Percentiles rank a stretch among this genome's conserved stretches.
Evolutionary conservation across 306 rosid species (phyloP).

Genomic region (Malus orientalis): DNA sequence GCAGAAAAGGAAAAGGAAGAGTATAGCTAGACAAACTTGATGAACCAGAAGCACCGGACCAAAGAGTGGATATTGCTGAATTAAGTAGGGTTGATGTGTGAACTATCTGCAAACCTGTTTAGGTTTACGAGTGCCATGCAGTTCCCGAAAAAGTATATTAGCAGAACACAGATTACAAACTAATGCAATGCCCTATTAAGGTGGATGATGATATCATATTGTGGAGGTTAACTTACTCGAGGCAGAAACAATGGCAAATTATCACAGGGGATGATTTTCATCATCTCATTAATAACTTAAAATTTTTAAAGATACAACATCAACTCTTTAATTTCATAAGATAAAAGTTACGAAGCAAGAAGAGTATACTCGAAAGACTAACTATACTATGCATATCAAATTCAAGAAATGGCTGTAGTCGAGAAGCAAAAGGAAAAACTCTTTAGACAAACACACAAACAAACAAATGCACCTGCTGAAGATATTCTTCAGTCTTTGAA

Average conservation of each 20-base stretch:
- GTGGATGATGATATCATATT: background rate
- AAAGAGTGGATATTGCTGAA: background rate
- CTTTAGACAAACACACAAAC: background rate
- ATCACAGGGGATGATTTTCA: background rate
- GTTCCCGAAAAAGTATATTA: background rate
- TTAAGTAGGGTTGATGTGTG: background rate
- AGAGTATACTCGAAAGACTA: background rate
- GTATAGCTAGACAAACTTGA: background rate
- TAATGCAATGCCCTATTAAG: background rate
- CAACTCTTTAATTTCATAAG: background rate
- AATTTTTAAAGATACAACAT: background rate
- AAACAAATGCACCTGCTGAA: slow-evolving; percentile 49
- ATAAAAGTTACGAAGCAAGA: background rate
- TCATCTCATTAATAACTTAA: background rate
- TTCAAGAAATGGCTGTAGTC: background rate
- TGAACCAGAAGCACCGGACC: background rate
- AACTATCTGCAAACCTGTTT: background rate
- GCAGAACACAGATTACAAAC: background rate
- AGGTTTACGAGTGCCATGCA: background rate
- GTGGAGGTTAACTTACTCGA: background rate
- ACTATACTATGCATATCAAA: background rate
- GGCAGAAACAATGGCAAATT: background rate
- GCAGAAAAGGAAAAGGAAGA: background rate
- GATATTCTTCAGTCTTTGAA: slow-evolving; percentile 35
- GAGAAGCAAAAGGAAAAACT: slow-evolving; percentile 11